These are phyloP conservation scores for Microsporum canis DNA, from an alignment of 2,329 filamentous ascomycete species.

Conservation along the genomic window DNA sequence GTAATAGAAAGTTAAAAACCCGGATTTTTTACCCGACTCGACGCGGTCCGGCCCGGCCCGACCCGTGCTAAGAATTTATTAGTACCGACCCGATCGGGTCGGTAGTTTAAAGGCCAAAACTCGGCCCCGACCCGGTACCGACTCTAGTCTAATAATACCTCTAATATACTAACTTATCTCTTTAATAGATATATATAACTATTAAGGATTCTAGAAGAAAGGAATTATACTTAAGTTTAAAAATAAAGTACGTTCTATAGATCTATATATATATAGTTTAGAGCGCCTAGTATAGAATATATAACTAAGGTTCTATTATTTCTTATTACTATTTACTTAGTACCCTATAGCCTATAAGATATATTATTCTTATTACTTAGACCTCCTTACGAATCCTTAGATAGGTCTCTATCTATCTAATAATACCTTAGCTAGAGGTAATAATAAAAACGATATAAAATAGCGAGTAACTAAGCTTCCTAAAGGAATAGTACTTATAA, in stretches of 20 bases:
- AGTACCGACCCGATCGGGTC: too few species aligned
- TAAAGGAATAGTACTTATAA: constrained; percentile 42
- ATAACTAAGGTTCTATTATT: background rate
- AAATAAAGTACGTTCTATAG: constrained; percentile 18
- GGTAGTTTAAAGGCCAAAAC: too few species aligned
- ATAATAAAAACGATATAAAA: background rate
- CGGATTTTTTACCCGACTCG: too few species aligned
- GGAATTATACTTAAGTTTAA: constrained; percentile 47
- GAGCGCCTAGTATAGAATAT: background rate
- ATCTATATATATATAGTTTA: background rate
- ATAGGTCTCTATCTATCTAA: background rate
- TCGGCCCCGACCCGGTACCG: too few species aligned
- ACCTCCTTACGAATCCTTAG: constrained; percentile 13
- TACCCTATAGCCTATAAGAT: constrained; percentile 42
- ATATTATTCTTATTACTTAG: constrained; percentile 40
- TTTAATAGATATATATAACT: constrained; percentile 46
- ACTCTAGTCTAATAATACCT: too few species aligned
- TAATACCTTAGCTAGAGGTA: background rate
- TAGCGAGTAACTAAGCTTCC: constrained; percentile 16
- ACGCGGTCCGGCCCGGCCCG: too few species aligned
- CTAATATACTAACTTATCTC: background rate
- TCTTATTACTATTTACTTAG: constrained; percentile 15
- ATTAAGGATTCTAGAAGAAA: constrained; percentile 45
- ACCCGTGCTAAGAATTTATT: too few species aligned
- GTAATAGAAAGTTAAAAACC: too few species aligned